A percentile compares a stretch with the other conserved stretches of the same genome.
Conservation (phyloP, 306 rosid genomes). For the Dicorynia guianensis region DNA sequence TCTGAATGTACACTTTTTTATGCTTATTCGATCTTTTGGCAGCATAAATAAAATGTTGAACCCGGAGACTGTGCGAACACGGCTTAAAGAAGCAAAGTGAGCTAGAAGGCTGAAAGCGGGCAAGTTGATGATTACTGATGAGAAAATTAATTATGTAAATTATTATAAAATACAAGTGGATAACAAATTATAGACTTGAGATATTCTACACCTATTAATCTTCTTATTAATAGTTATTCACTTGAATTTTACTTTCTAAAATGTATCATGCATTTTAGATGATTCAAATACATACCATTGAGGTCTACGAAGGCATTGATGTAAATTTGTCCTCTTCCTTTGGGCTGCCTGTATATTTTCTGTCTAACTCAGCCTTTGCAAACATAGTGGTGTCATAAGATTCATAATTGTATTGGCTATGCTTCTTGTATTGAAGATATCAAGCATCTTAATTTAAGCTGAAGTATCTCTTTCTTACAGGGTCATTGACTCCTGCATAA, state of each 20-base stretch:
- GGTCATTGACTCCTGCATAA: not conserved
- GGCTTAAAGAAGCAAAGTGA: conserved; percentile 74
- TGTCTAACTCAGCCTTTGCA: not conserved
- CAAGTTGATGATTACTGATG: too few species aligned
- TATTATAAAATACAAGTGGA: too few species aligned
- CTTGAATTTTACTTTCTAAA: too few species aligned
- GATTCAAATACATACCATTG: too few species aligned
- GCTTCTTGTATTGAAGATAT: not conserved
- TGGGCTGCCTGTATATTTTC: not conserved
- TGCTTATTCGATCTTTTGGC: conserved; percentile 21
- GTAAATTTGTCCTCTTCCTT: conserved; percentile 1
- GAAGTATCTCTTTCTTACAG: not conserved
- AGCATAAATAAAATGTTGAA: conserved; percentile 63
- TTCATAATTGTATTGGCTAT: not conserved
- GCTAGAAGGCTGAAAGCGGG: not conserved
- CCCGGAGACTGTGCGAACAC: conserved; percentile 52
- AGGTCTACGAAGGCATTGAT: not conserved
- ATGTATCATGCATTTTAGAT: too few species aligned
- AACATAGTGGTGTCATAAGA: not conserved
- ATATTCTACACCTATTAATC: too few species aligned
- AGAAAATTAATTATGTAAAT: too few species aligned
- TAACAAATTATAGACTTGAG: too few species aligned
- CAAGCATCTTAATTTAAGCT: conserved; percentile 9
- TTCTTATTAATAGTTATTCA: too few species aligned
- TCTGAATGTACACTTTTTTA: conserved; percentile 5